Evolutionary conservation across 352 stramenopile genomes (phyloP).

Genomic region (Pythium coloratum): DNA sequence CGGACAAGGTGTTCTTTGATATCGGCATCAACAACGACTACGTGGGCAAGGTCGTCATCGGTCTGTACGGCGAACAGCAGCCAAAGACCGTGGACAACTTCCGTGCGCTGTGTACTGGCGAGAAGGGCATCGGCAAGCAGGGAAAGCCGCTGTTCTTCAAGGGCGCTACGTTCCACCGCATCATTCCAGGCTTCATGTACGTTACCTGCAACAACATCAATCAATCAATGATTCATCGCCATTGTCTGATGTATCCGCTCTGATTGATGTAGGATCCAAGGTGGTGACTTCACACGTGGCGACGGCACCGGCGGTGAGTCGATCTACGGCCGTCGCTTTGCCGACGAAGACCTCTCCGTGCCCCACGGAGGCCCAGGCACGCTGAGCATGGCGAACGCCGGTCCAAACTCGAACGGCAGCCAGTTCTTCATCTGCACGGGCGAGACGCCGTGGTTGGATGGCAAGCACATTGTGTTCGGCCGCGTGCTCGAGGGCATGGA

Average conservation of each 20-base stretch:
- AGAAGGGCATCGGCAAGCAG: constrained; percentile 63
- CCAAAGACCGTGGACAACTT: constrained; percentile 85
- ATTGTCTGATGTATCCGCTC: background rate
- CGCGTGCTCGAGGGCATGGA: constrained; percentile 89
- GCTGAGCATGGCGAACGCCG: constrained; percentile 89
- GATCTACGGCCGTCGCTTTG: constrained; percentile 93
- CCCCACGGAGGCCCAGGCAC: constrained; percentile 70
- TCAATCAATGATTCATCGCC: background rate
- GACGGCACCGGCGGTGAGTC: constrained; percentile 94
- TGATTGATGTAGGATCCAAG: constrained; percentile 73
- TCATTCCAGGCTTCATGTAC: constrained; percentile 95
- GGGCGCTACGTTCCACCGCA: constrained; percentile 93
- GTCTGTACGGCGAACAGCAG: constrained; percentile 75
- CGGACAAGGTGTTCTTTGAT: constrained; percentile 95
- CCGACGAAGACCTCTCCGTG: constrained; percentile 89
- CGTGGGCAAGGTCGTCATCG: constrained; percentile 82
- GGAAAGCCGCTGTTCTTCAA: constrained; percentile 98
- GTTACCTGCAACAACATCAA: constrained; percentile 20
- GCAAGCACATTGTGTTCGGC: constrained; percentile 97
- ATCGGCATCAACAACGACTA: constrained; percentile 94
- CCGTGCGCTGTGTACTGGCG: constrained; percentile 74
- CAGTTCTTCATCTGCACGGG: constrained; percentile 97
- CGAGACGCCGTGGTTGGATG: constrained; percentile 95
- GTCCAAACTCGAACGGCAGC: constrained; percentile 90
- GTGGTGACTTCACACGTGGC: constrained; percentile 93